phyloP scores from a whole-genome alignment of 495 filamentous ascomycete species.

The Xylaria castorea region DNA sequence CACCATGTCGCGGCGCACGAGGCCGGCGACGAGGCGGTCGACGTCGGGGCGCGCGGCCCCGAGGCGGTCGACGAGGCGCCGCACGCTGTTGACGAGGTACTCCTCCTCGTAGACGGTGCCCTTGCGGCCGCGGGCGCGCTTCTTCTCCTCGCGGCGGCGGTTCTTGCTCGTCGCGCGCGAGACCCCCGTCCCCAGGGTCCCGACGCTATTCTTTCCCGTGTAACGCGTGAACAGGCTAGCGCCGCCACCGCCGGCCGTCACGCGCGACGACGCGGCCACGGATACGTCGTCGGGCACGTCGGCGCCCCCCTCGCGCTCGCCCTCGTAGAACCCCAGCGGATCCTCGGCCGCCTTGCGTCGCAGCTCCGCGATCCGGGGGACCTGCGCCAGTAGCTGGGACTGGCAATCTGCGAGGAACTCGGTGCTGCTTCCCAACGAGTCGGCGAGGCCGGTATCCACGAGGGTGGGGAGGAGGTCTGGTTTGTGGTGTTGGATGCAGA shows the following conservation, averaged over 20 bases:
- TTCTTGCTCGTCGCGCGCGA: conserved; percentile 84
- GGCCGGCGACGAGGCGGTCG: conserved; percentile 70
- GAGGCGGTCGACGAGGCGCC: conserved; percentile 84
- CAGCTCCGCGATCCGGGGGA: conserved; percentile 82
- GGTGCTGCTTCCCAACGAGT: conserved; percentile 76
- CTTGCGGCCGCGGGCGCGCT: conserved; percentile 91
- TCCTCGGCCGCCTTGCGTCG: conserved; percentile 79
- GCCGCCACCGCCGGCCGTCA: conserved; percentile 66
- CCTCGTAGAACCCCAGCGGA: conserved; percentile 78
- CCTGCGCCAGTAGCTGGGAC: conserved; percentile 79
- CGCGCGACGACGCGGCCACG: conserved; percentile 81
- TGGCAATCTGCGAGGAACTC: conserved; percentile 94
- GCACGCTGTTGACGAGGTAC: conserved; percentile 86
- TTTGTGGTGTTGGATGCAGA: conserved; percentile 55
- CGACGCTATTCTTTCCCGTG: conserved; percentile 70
- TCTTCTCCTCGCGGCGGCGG: conserved; percentile 85
- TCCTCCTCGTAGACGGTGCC: conserved; percentile 98
- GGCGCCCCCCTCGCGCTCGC: conserved; percentile 64
- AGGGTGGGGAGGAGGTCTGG: conserved; percentile 56
- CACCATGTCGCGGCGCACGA: conserved; percentile 81
- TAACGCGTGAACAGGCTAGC: conserved; percentile 91
- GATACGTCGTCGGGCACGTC: conserved; percentile 92
- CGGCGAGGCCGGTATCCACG: conserved; percentile 78
- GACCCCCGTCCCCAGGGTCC: conserved; percentile 69
- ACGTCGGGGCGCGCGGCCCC: conserved; percentile 72